Conservation (phyloP, 192 early-diverging fungal genomes). For the Podila minutissima region DNA sequence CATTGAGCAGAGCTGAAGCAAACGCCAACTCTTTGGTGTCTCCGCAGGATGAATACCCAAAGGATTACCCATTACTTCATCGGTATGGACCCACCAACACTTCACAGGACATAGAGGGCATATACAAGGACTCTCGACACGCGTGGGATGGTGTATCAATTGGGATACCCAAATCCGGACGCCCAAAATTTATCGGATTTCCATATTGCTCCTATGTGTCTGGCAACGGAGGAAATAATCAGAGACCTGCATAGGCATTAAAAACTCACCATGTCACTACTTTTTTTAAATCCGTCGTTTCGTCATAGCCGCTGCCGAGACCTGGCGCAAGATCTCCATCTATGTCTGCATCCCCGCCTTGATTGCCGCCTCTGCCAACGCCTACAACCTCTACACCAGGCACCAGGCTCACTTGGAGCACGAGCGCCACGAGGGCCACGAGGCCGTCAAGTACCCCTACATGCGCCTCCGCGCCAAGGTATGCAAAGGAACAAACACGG, state of each 20-base stretch:
- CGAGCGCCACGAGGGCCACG: slow-evolving; percentile 48
- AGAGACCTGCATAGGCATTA: no score
- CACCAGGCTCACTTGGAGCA: slow-evolving; percentile 56
- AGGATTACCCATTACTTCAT: no score
- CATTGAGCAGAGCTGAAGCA: no score
- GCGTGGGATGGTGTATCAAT: not conserved
- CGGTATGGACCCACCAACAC: no score
- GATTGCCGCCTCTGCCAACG: slow-evolving; percentile 45
- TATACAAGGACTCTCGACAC: not conserved
- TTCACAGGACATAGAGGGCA: not conserved
- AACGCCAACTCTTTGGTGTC: no score
- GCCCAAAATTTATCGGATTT: not conserved
- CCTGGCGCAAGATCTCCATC: slow-evolving; percentile 57
- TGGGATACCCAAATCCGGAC: slow-evolving; percentile 2
- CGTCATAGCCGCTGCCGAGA: slow-evolving; percentile 41
- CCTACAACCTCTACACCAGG: slow-evolving; percentile 48
- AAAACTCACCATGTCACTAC: no score
- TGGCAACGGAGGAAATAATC: no score
- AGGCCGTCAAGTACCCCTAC: slow-evolving; percentile 51
- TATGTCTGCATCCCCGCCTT: slow-evolving; percentile 49
- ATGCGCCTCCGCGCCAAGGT: slow-evolving; percentile 54
- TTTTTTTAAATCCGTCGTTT: no score
- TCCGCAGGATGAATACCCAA: no score
- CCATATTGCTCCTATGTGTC: not conserved
- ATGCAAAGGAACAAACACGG: not conserved